Percentiles rank a stretch among this genome's conserved stretches.
Evolutionary conservation across 2,329 filamentous ascomycete species (phyloP).

Genomic region (Alternaria metachromatica): DNA sequence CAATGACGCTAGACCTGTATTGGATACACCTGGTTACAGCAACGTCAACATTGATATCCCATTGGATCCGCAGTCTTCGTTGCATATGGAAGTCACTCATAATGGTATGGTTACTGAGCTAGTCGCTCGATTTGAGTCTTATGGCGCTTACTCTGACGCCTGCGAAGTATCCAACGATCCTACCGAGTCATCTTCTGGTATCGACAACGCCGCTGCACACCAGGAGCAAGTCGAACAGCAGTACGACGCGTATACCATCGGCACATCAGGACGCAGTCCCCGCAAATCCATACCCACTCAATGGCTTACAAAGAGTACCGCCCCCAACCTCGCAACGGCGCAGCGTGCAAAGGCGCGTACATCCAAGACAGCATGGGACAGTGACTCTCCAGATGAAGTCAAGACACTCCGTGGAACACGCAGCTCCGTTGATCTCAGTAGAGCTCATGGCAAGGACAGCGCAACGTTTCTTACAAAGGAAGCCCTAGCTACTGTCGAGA

Average conservation of each 20-base stretch:
- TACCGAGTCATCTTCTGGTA: not conserved
- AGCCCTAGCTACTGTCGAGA: constrained; percentile 29
- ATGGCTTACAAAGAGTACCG: constrained; percentile 24
- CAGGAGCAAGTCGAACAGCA: constrained; percentile 1
- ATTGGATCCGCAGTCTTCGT: constrained; percentile 21
- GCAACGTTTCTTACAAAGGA: constrained; percentile 40
- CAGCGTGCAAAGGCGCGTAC: constrained; percentile 32
- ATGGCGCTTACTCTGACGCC: constrained; percentile 20
- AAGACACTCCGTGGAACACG: constrained; percentile 25
- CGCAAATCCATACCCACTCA: constrained; percentile 39
- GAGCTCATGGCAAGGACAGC: constrained; percentile 14
- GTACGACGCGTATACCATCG: not conserved
- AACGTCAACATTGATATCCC: constrained; percentile 34
- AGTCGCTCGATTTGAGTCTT: constrained; percentile 29
- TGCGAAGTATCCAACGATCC: constrained; percentile 15
- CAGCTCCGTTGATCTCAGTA: constrained; percentile 25
- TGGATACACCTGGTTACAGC: constrained; percentile 20
- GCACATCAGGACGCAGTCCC: constrained; percentile 16
- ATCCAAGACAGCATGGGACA: constrained; percentile 18
- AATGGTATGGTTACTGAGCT: constrained; percentile 38
- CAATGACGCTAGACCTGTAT: constrained; percentile 10
- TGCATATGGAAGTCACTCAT: constrained; percentile 31
- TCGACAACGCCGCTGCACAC: constrained; percentile 9
- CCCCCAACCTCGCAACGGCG: constrained; percentile 29
- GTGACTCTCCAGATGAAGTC: constrained; percentile 17